Percentiles rank a stretch among this genome's conserved stretches.
Evolutionary conservation across 805 yeast species (phyloP).

Genomic region (Scheffersomyces stipitis): DNA sequence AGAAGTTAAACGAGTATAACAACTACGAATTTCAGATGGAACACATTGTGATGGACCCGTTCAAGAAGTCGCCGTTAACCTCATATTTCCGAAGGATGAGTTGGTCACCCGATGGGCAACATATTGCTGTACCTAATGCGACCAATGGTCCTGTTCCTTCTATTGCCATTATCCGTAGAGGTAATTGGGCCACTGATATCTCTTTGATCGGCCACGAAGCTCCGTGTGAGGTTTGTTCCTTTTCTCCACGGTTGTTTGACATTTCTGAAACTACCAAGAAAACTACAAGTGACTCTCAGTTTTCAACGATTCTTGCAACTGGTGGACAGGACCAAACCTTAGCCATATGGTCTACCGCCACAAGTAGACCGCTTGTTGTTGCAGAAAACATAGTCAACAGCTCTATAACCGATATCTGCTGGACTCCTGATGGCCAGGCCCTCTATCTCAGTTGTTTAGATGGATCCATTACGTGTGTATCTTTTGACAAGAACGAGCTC

Average conservation of each 20-base stretch:
- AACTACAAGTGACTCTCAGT: slow-evolving; percentile 26
- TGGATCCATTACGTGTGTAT: slow-evolving; percentile 70
- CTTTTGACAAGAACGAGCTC: slow-evolving; percentile 63
- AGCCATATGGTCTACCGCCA: slow-evolving; percentile 83
- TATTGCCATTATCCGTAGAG: slow-evolving; percentile 71
- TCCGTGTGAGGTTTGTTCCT: slow-evolving; percentile 78
- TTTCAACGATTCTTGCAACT: slow-evolving; percentile 81
- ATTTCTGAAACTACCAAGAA: slow-evolving; percentile 17
- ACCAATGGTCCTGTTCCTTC: slow-evolving; percentile 80
- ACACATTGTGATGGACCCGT: slow-evolving; percentile 79
- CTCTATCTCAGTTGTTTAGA: slow-evolving; percentile 81
- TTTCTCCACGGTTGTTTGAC: slow-evolving; percentile 68
- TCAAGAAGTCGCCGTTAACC: slow-evolving; percentile 83
- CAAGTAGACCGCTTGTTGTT: slow-evolving; percentile 74
- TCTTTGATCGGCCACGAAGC: slow-evolving; percentile 79
- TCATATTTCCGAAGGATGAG: slow-evolving; percentile 83
- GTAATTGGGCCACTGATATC: slow-evolving; percentile 74
- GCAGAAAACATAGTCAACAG: slow-evolving; percentile 73
- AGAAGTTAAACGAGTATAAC: slow-evolving; percentile 48
- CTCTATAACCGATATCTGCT: slow-evolving; percentile 83
- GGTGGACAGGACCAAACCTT: slow-evolving; percentile 93
- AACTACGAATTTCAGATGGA: slow-evolving; percentile 87
- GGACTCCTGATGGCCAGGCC: slow-evolving; percentile 80
- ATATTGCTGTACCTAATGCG: slow-evolving; percentile 82
- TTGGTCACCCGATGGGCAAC: slow-evolving; percentile 93